These are phyloP conservation scores for Microdochium bolleyi DNA, from an alignment of 2,329 filamentous ascomycete species.

Conservation along the genomic window DNA sequence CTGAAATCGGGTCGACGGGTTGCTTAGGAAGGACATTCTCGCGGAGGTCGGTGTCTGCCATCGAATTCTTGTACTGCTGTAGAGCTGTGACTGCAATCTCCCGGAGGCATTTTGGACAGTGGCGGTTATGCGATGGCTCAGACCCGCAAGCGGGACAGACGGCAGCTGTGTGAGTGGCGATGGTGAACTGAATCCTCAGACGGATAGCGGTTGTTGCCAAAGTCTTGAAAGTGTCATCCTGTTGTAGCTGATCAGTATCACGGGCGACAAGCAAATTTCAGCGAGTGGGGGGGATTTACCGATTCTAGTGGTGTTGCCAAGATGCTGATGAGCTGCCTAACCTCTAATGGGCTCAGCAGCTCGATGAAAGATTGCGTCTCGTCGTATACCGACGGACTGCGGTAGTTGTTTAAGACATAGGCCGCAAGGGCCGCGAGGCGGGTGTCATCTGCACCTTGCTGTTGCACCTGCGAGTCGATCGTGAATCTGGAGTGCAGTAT, in stretches of 20 bases:
- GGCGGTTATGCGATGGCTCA: neutral
- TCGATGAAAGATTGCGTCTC: slow-evolving; percentile 37
- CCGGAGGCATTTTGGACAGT: slow-evolving; percentile 13
- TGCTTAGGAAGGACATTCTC: slow-evolving; percentile 3
- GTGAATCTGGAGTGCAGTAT: neutral
- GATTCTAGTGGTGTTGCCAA: neutral
- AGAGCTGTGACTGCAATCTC: slow-evolving; percentile 11
- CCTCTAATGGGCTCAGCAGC: slow-evolving; percentile 29
- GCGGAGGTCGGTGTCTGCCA: slow-evolving; percentile 7
- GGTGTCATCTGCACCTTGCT: neutral
- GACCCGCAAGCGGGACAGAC: neutral
- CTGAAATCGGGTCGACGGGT: slow-evolving; percentile 13
- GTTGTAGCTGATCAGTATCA: slow-evolving; percentile 16
- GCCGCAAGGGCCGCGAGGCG: neutral
- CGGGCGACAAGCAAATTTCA: too few relatives aligned
- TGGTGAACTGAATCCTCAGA: slow-evolving; percentile 3
- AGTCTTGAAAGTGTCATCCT: slow-evolving; percentile 3
- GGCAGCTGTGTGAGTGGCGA: neutral
- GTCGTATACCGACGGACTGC: slow-evolving; percentile 33
- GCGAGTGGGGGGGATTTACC: neutral
- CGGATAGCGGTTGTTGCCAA: slow-evolving; percentile 2
- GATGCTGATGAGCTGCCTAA: slow-evolving; percentile 24
- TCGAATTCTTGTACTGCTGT: slow-evolving; percentile 8
- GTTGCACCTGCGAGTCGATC: neutral
- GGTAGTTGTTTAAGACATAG: slow-evolving; percentile 16